Conservation (phyloP, 805 yeast species). For the Blastobotrys parvus region DNA sequence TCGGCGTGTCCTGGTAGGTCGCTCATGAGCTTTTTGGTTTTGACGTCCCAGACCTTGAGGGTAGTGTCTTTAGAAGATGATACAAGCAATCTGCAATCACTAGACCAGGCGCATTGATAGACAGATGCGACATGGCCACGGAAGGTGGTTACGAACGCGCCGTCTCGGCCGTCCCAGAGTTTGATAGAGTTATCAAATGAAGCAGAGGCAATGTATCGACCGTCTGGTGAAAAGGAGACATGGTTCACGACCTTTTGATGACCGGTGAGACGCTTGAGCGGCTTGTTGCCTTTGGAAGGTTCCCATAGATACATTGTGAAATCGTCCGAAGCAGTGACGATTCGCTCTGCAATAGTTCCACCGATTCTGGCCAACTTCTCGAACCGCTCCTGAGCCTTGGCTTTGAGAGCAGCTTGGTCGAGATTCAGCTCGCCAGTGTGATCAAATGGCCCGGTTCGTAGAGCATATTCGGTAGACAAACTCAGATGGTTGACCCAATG, state of each 20-base stretch:
- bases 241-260: conserved; percentile 96
- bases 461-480: conserved; percentile 79
- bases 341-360: conserved; percentile 56
- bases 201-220: conserved; percentile 80
- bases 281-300: conserved; percentile 71
- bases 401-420: conserved; percentile 40
- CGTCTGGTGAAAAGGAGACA: conserved; percentile 94
- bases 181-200: conserved; percentile 94
- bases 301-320: conserved; percentile 98
- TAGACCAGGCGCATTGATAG: conserved; percentile 96
- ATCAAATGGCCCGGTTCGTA: conserved; percentile 84
- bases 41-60: conserved; percentile 90
- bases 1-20: conserved; percentile 96
- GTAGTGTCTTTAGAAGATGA: conserved; percentile 96
- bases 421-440: conserved; percentile 42
- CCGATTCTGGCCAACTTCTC: conserved; percentile 54
- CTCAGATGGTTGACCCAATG: conserved; percentile 98
- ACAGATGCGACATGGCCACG: conserved; percentile 98
- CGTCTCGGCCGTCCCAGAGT: conserved; percentile 92
- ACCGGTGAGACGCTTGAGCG: conserved; percentile 90
- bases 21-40: conserved; percentile 71
- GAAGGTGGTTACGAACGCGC: conserved; percentile 80
- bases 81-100: conserved; percentile 84
- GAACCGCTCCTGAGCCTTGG: conserved; percentile 51
- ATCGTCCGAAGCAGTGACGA: conserved; percentile 94